Evolutionary conservation across 345 rosid species (phyloP).

Genomic region (Pistacia integerrima): DNA sequence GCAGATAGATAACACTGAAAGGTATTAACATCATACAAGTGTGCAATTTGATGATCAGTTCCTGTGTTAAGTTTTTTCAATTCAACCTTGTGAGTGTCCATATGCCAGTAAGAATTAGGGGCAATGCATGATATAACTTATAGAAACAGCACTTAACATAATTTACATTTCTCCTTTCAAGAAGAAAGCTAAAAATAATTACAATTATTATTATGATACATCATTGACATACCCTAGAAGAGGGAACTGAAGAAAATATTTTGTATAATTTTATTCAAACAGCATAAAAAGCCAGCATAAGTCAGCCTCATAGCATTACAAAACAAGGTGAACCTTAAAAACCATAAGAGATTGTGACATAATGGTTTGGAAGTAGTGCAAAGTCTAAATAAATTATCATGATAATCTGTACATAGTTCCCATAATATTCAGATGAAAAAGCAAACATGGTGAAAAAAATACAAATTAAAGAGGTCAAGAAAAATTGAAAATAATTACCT

Average conservation of each 20-base stretch:
- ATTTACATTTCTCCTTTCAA: neutral
- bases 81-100: slow-evolving; percentile 23
- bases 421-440: neutral
- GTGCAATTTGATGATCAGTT: slow-evolving; percentile 81
- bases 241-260: neutral
- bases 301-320: neutral
- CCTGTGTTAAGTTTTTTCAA: slow-evolving; percentile 41
- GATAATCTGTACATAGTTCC: neutral
- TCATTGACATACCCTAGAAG: neutral
- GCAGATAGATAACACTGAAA: slow-evolving; percentile 72
- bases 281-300: neutral
- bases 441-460: neutral
- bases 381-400: neutral
- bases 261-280: neutral
- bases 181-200: neutral
- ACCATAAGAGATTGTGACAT: neutral
- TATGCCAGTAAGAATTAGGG: slow-evolving; percentile 2
- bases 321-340: slow-evolving; percentile 1
- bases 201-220: neutral
- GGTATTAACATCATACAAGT: slow-evolving; percentile 81
- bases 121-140: neutral
- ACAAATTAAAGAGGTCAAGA: neutral
- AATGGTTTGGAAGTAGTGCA: no score
- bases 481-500: slow-evolving; percentile 38
- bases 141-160: neutral